Evolutionary conservation across 352 stramenopile species (phyloP).

Genomic region (Blastocystis sp.): DNA sequence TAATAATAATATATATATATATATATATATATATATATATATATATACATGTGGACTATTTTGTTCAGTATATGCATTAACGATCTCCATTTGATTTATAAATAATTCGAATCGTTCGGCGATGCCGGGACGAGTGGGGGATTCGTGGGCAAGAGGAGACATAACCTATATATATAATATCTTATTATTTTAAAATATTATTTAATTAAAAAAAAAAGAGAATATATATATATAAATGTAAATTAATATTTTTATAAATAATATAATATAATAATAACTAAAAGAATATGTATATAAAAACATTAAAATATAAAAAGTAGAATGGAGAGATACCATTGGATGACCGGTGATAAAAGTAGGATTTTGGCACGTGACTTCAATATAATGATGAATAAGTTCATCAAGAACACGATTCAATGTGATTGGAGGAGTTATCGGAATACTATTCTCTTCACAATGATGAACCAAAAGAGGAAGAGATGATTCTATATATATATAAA

Average conservation of each 20-base stretch:
- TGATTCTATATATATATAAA: slow-evolving; percentile 47
- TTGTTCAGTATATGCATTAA: slow-evolving; percentile 94
- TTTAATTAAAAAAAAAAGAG: too few relatives aligned
- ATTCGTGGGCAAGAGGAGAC: slow-evolving; percentile 80
- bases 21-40: slow-evolving; percentile 57
- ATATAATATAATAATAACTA: too few relatives aligned
- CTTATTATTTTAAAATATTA: too few relatives aligned
- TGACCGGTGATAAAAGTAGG: slow-evolving; percentile 96
- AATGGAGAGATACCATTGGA: too few relatives aligned
- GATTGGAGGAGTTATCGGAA: slow-evolving; percentile 53
- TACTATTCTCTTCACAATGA: slow-evolving; percentile 52
- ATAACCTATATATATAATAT: slow-evolving; percentile 38
- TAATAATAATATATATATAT: slow-evolving; percentile 50
- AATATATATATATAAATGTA: slow-evolving; percentile 27
- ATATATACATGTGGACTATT: slow-evolving; percentile 78
- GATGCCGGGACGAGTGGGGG: slow-evolving; percentile 70
- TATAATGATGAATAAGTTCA: slow-evolving; percentile 64
- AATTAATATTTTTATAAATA: not conserved
- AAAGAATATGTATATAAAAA: too few relatives aligned
- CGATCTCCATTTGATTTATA: slow-evolving; percentile 76
- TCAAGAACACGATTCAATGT: slow-evolving; percentile 58
- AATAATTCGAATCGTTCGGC: slow-evolving; percentile 97
- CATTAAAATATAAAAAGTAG: too few relatives aligned
- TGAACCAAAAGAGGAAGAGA: slow-evolving; percentile 51
- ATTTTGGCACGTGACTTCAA: slow-evolving; percentile 68